Conservation (phyloP, 345 rosid genomes). For the Gossypium arboreum region DNA sequence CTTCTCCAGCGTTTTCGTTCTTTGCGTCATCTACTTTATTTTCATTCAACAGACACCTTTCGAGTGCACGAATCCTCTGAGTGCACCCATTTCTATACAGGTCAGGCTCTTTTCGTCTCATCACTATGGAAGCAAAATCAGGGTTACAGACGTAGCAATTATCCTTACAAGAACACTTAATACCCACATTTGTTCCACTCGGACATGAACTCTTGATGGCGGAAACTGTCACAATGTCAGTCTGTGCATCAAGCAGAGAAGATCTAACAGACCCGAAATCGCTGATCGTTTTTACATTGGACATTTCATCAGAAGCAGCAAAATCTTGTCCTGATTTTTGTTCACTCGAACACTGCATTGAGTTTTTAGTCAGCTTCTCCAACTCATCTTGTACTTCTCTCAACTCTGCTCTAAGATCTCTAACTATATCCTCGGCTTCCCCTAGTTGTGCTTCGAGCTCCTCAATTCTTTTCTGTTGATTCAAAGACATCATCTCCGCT, state of each 20-base stretch:
- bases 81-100: constrained; percentile 44
- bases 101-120: constrained; percentile 59
- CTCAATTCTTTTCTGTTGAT: constrained; percentile 57
- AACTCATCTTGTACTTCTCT: constrained; percentile 57
- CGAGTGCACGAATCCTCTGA: constrained; percentile 57
- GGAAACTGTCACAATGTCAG: constrained; percentile 25
- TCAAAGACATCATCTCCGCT: constrained; percentile 48
- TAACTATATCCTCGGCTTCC: constrained; percentile 83
- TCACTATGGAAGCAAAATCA: constrained; percentile 64
- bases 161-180: constrained; percentile 41
- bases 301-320: constrained; percentile 19
- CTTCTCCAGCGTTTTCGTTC: constrained; percentile 22
- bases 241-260: constrained; percentile 30
- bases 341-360: constrained; percentile 22
- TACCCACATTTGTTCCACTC: constrained; percentile 27
- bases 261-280: constrained; percentile 26
- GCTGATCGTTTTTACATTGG: constrained; percentile 26
- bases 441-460: constrained; percentile 90
- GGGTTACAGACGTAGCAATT: constrained; percentile 43
- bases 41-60: constrained; percentile 36
- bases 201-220: constrained; percentile 30
- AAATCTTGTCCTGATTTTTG: constrained; percentile 17
- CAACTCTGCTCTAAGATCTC: constrained; percentile 77
- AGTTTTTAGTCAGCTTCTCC: constrained; percentile 35
- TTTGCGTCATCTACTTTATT: constrained; percentile 26